Conservation (phyloP, 352 stramenopile genomes). For the Phytophthora fragariae region DNA sequence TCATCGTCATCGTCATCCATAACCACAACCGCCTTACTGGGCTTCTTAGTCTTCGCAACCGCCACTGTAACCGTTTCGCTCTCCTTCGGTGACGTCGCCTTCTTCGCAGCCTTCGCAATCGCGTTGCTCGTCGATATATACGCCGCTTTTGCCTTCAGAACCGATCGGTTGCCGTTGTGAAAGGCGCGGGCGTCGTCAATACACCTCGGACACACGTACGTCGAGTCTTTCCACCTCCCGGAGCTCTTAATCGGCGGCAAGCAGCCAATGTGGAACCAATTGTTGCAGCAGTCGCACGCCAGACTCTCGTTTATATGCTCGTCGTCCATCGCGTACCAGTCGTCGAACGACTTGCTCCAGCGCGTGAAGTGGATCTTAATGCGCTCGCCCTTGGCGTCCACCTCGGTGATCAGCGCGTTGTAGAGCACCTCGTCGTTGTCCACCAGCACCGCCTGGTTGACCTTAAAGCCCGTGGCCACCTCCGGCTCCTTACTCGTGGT, state of each 20-base stretch:
- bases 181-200: conserved; percentile 80
- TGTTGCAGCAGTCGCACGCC: conserved; percentile 90
- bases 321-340: conserved; percentile 91
- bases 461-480: conserved; percentile 56
- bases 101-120: conserved; percentile 39
- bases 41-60: conserved; percentile 40
- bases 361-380: conserved; percentile 90
- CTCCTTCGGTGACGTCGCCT: conserved; percentile 31
- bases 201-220: conserved; percentile 85
- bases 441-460: conserved; percentile 86
- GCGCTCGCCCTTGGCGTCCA: conserved; percentile 73
- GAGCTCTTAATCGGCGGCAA: conserved; percentile 87
- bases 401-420: conserved; percentile 86
- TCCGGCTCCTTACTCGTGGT: conserved; percentile 39
- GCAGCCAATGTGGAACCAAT: conserved; percentile 90
- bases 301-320: conserved; percentile 90
- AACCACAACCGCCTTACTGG: conserved; percentile 40
- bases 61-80: conserved; percentile 25
- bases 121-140: conserved; percentile 43
- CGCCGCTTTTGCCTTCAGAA: conserved; percentile 56
- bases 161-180: conserved; percentile 66
- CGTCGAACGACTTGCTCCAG: conserved; percentile 90
- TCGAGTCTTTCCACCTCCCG: conserved; percentile 85
- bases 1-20: conserved; percentile 44
- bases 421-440: conserved; percentile 90